phyloP scores from a whole-genome alignment of 2,329 filamentous ascomycete species.

The Ascochyta clinopodiicola region DNA sequence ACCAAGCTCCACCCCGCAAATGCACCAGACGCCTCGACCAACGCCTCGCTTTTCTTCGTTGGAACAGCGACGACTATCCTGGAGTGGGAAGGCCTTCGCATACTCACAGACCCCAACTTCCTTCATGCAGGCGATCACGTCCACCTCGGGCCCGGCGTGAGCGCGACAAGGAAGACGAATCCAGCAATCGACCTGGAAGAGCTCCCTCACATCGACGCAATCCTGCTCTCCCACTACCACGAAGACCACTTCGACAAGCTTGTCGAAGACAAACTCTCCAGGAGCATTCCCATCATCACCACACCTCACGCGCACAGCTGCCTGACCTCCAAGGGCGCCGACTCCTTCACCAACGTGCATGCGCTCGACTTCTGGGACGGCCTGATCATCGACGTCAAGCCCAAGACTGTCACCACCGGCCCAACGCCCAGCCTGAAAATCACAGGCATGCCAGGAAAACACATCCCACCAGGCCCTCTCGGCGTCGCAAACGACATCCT shows the following conservation, averaged over 20 bases:
- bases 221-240: slow-evolving; percentile 71
- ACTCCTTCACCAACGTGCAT: slow-evolving; percentile 62
- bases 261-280: slow-evolving; percentile 58
- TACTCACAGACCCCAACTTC: slow-evolving; percentile 63
- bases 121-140: slow-evolving; percentile 71
- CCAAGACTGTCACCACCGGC: slow-evolving; percentile 7
- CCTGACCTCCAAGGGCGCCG: slow-evolving; percentile 55
- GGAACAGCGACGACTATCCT: slow-evolving; percentile 65
- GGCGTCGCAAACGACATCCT: slow-evolving; percentile 56
- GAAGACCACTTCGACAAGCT: slow-evolving; percentile 64
- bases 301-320: slow-evolving; percentile 66
- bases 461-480: slow-evolving; percentile 59
- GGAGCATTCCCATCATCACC: slow-evolving; percentile 67
- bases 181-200: slow-evolving; percentile 66
- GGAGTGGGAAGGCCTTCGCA: slow-evolving; percentile 60
- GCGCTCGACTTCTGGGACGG: slow-evolving; percentile 64
- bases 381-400: slow-evolving; percentile 54
- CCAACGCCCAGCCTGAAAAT: slow-evolving; percentile 59
- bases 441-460: slow-evolving; percentile 70
- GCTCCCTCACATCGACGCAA: slow-evolving; percentile 64
- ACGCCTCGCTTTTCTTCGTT: slow-evolving; percentile 60
- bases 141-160: slow-evolving; percentile 69
- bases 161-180: slow-evolving; percentile 61
- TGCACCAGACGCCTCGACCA: slow-evolving; percentile 45
- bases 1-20: slow-evolving; percentile 53